Conservation (phyloP, 106 monocot genomes). For the Acorus gramineus region DNA sequence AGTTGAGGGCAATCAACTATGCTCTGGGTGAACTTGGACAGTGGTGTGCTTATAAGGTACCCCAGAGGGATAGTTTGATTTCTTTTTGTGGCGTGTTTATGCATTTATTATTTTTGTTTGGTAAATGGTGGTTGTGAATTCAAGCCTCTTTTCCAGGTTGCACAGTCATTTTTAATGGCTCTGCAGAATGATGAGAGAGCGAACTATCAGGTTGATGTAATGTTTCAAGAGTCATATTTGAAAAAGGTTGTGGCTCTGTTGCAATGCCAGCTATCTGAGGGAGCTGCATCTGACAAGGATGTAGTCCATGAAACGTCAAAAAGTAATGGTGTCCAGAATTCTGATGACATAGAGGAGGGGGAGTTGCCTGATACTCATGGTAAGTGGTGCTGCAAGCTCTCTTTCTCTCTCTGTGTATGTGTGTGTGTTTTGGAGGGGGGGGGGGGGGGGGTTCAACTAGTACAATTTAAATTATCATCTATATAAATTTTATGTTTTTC, state of each 20-base stretch:
- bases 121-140: neutral
- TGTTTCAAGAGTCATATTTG: constrained; percentile 93
- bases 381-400: constrained; percentile 14
- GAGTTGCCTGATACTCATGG: constrained; percentile 84
- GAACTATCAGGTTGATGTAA: constrained; percentile 93
- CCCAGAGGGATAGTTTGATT: neutral
- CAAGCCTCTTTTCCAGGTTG: constrained; percentile 48
- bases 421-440: neutral
- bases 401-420: neutral
- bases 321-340: constrained; percentile 11
- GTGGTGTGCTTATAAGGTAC: constrained; percentile 97
- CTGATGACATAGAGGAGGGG: constrained; percentile 88
- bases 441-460: too few relatives aligned
- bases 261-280: constrained; percentile 88
- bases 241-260: constrained; percentile 73
- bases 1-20: constrained; percentile 91
- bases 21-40: constrained; percentile 93
- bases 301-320: constrained; percentile 8
- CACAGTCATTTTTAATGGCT: constrained; percentile 81
- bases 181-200: constrained; percentile 96
- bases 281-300: constrained; percentile 41
- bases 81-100: constrained; percentile 1
- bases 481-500: too few relatives aligned
- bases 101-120: constrained; percentile 3
- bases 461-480: too few relatives aligned